Percentiles rank a stretch among this genome's conserved stretches.
phyloP scores from a whole-genome alignment of 2,329 filamentous ascomycete genomes.

The Pseudocercospora fuligena region DNA sequence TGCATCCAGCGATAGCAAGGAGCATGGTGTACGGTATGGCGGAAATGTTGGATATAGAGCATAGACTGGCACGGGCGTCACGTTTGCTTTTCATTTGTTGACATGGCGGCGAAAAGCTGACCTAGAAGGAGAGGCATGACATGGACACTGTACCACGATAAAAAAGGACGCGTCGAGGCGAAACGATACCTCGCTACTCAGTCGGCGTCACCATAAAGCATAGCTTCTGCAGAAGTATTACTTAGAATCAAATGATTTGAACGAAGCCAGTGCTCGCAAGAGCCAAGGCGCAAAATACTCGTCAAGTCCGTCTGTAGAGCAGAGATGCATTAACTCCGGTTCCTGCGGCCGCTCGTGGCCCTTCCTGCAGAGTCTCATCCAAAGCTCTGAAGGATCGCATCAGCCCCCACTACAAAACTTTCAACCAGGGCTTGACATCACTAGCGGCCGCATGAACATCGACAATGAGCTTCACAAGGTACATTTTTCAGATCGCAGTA shows the following conservation, averaged over 20 bases:
- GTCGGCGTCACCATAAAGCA: not conserved
- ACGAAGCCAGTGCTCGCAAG: not conserved
- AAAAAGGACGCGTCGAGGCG: not conserved
- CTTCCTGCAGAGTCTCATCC: not conserved
- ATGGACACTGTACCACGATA: conserved; percentile 6
- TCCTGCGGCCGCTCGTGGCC: not conserved
- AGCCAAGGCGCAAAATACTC: not conserved
- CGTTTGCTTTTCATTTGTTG: conserved; percentile 12
- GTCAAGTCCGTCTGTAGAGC: not conserved
- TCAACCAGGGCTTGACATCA: not conserved
- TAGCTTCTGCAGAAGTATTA: conserved; percentile 4
- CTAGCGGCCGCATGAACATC: not conserved
- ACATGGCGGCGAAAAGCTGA: conserved; percentile 3
- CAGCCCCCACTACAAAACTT: not conserved
- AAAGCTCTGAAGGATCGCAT: not conserved
- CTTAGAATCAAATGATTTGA: not conserved
- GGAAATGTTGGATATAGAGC: conserved; percentile 4
- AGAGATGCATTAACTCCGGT: conserved; percentile 1
- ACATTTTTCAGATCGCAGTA: no score
- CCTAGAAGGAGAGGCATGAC: not conserved
- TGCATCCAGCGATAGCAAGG: conserved; percentile 4
- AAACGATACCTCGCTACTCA: conserved; percentile 12
- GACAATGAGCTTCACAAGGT: not conserved
- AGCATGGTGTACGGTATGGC: not conserved
- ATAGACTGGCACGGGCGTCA: conserved; percentile 10